Conservation (phyloP, 805 yeast species). For the Metschnikowia sp. region DNA sequence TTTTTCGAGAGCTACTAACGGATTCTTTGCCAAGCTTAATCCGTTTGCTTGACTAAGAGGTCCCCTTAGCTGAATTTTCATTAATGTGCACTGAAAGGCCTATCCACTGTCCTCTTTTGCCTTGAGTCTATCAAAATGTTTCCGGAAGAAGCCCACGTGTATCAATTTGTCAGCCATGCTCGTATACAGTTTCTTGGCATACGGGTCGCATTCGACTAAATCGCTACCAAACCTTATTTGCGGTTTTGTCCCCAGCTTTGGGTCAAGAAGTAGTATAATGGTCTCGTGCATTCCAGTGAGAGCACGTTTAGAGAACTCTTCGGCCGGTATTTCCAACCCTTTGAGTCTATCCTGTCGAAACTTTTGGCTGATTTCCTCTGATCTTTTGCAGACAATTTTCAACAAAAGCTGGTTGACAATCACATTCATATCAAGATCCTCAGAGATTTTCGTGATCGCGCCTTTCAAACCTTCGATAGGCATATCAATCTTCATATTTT, state of each 20-base stretch:
- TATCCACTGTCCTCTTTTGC: not conserved
- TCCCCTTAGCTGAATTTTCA: not conserved
- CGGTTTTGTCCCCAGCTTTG: not conserved
- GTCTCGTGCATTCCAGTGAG: conserved; percentile 28
- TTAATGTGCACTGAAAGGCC: not conserved
- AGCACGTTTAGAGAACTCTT: conserved; percentile 15
- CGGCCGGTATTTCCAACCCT: conserved; percentile 27
- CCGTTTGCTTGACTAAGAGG: conserved; percentile 24
- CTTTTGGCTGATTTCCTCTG: conserved; percentile 25
- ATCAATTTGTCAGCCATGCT: conserved; percentile 17
- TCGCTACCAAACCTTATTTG: conserved; percentile 6
- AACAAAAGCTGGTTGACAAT: conserved; percentile 54
- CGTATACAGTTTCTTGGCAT: conserved; percentile 9
- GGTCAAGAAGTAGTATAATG: conserved; percentile 18
- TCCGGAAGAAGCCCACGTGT: conserved; percentile 13
- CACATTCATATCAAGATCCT: conserved; percentile 54
- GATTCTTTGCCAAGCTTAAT: conserved; percentile 46
- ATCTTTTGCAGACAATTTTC: conserved; percentile 29
- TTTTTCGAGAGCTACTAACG: conserved; percentile 50
- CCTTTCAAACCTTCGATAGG: conserved; percentile 62
- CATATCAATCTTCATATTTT: conserved; percentile 58
- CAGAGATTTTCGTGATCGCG: conserved; percentile 58
- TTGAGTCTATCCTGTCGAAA: conserved; percentile 21
- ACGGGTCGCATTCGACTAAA: conserved; percentile 1
- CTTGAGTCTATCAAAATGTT: not conserved